Evolutionary conservation across 345 rosid species (phyloP).

Genomic region (Murraya paniculata): DNA sequence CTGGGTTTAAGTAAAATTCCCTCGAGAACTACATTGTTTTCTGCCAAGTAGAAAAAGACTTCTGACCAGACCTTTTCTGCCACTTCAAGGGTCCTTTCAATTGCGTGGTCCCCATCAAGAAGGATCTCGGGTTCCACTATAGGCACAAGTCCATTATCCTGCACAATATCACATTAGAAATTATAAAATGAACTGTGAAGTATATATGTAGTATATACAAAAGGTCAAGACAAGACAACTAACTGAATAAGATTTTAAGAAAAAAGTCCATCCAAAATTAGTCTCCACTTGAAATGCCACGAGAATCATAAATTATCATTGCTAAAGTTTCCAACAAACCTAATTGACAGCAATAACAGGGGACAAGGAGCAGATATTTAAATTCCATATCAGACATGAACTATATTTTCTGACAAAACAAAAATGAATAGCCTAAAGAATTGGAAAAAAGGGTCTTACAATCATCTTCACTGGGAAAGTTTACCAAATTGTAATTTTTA

Average conservation of each 20-base stretch:
- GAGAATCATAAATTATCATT: neutral
- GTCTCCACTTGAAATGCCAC: neutral
- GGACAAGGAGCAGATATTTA: neutral
- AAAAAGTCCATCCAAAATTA: neutral
- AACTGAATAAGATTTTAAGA: neutral
- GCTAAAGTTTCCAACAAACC: neutral
- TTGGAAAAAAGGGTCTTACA: neutral
- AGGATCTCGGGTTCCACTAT: slow-evolving; percentile 98
- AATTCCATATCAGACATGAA: neutral
- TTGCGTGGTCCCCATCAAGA: slow-evolving; percentile 93
- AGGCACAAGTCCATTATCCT: slow-evolving; percentile 98
- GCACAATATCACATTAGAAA: slow-evolving; percentile 17
- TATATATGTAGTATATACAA: neutral
- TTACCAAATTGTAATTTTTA: neutral
- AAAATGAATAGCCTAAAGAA: neutral
- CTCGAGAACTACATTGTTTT: slow-evolving; percentile 83
- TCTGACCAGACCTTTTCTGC: slow-evolving; percentile 99
- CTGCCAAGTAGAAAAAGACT: slow-evolving; percentile 90
- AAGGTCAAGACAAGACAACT: neutral
- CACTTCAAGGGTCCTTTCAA: slow-evolving; percentile 91
- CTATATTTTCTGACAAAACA: neutral
- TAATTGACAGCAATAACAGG: neutral
- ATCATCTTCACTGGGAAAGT: neutral
- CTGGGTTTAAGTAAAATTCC: slow-evolving; percentile 96
- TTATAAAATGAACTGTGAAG: neutral